Conservation (phyloP, 2,329 filamentous ascomycete genomes). For the Colletotrichum phormii region DNA sequence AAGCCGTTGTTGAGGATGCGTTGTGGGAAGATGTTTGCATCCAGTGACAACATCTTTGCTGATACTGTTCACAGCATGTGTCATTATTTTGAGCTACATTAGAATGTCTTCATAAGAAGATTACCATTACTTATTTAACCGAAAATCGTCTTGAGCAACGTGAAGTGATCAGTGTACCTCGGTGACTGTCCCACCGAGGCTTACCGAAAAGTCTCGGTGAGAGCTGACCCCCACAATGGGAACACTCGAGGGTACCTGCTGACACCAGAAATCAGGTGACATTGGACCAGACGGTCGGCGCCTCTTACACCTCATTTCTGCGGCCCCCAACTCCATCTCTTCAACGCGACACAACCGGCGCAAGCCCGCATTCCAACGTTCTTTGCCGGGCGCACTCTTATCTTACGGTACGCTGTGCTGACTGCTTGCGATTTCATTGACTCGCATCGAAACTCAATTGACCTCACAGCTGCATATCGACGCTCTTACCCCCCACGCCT, state of each 20-base stretch:
- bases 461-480: not conserved
- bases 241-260: not conserved
- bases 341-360: not conserved
- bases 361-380: not conserved
- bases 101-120: too few species aligned
- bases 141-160: not conserved
- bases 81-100: too few species aligned
- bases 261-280: not conserved
- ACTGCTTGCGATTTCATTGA: not conserved
- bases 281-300: not conserved
- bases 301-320: not conserved
- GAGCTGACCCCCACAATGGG: not conserved
- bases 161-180: not conserved
- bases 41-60: not conserved
- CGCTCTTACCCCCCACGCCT: not conserved
- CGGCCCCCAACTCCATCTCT: not conserved
- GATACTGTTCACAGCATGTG: not conserved
- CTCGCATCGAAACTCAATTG: not conserved
- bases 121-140: too few species aligned
- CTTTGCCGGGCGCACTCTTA: not conserved
- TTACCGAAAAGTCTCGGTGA: not conserved
- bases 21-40: constrained; percentile 18
- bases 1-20: not conserved
- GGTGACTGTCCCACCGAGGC: not conserved
- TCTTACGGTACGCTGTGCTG: not conserved